phyloP scores from a whole-genome alignment of 257 asterid genomes.

The Anisodus tanguticus region DNA sequence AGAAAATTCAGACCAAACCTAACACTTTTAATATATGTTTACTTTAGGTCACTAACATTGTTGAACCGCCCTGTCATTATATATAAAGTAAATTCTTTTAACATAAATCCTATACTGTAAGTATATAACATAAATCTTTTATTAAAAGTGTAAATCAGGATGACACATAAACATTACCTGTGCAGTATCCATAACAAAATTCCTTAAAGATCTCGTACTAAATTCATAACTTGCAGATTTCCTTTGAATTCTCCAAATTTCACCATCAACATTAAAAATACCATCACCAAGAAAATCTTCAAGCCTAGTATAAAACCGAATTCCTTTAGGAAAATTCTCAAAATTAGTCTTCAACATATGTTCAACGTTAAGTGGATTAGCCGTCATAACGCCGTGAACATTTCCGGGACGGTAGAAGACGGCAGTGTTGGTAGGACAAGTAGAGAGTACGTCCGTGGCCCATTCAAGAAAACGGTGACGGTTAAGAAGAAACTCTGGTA shows the following conservation, averaged over 20 bases:
- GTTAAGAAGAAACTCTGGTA: slow-evolving; percentile 73
- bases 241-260: slow-evolving; percentile 71
- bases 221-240: slow-evolving; percentile 91
- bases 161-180: slow-evolving; percentile 14
- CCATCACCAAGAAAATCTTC: slow-evolving; percentile 80
- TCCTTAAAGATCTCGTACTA: slow-evolving; percentile 79
- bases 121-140: no score
- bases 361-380: slow-evolving; percentile 70
- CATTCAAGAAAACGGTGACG: slow-evolving; percentile 94
- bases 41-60: no score
- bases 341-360: slow-evolving; percentile 75
- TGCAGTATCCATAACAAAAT: slow-evolving; percentile 70
- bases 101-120: no score
- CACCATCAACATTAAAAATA: slow-evolving; percentile 75
- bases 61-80: no score
- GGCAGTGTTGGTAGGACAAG: slow-evolving; percentile 62
- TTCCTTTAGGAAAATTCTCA: slow-evolving; percentile 81
- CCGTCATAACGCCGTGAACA: slow-evolving; percentile 71
- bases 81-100: no score
- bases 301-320: slow-evolving; percentile 55
- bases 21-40: no score
- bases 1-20: no score
- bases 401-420: slow-evolving; percentile 77
- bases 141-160: no score
- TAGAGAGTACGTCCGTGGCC: slow-evolving; percentile 59